Conservation (phyloP, 2,329 filamentous ascomycete species). For the Apiospora phragmitis region DNA sequence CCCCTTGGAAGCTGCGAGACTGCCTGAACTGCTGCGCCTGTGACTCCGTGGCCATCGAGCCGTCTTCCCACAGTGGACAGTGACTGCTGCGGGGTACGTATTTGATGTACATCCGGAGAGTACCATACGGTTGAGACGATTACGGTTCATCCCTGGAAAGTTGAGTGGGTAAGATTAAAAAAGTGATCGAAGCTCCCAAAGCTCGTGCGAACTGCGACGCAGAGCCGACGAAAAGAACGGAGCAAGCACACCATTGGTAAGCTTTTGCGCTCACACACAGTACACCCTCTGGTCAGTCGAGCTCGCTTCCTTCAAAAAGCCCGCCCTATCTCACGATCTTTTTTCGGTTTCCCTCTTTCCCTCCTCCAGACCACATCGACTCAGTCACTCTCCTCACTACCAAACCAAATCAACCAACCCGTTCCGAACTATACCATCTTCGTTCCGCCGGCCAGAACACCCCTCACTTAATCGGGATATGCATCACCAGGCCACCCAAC, state of each 20-base stretch:
- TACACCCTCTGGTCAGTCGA: not conserved
- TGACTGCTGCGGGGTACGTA: no score
- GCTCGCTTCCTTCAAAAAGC: not conserved
- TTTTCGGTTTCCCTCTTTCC: not conserved
- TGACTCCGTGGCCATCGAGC: not conserved
- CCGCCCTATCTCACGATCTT: not conserved
- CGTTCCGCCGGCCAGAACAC: slow-evolving; percentile 4
- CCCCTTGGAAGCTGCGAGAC: not conserved
- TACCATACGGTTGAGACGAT: not conserved
- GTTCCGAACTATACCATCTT: not conserved
- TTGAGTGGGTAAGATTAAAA: not conserved
- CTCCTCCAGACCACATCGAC: not conserved
- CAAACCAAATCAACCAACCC: not conserved
- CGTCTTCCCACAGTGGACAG: not conserved
- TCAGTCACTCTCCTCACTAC: not conserved
- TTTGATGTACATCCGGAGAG: no score
- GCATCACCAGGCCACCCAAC: slow-evolving; percentile 4
- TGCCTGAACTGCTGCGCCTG: not conserved
- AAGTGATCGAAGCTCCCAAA: not conserved
- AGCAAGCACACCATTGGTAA: slow-evolving; percentile 8
- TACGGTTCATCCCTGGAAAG: slow-evolving; percentile 7
- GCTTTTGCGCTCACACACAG: not conserved
- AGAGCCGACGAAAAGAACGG: not conserved
- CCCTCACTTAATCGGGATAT: not conserved
- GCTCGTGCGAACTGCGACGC: not conserved